These are phyloP conservation scores for Trichoderma erinaceum DNA, from an alignment of 495 filamentous ascomycete species.

Conservation along the genomic window DNA sequence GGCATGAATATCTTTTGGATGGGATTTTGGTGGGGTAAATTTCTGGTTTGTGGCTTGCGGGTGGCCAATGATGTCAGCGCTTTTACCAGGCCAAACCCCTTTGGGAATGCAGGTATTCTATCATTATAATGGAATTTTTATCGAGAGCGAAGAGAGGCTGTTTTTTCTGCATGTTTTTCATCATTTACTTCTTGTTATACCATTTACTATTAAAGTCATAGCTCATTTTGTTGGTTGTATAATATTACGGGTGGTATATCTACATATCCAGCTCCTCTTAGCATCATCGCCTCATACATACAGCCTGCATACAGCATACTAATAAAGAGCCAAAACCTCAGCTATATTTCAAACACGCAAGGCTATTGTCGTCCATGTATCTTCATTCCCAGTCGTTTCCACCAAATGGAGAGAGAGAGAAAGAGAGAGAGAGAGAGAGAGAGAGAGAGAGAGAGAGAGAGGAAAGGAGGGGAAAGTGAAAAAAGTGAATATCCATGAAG, in stretches of 20 bases:
- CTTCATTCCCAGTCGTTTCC: neutral
- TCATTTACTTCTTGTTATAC: no score
- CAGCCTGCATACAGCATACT: neutral
- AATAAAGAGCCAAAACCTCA: neutral
- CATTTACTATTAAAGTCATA: no score
- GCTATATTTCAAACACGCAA: neutral
- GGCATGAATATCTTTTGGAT: constrained; percentile 8
- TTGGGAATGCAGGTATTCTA: neutral
- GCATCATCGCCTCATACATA: neutral
- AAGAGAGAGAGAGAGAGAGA: neutral
- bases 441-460: neutral
- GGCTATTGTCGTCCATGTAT: constrained; percentile 2
- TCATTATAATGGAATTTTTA: neutral
- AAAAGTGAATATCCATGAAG: neutral
- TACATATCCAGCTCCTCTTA: no score
- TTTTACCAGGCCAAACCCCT: neutral
- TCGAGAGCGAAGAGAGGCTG: neutral
- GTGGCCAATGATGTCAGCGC: constrained; percentile 27
- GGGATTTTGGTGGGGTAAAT: constrained; percentile 25
- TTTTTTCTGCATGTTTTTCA: no score
- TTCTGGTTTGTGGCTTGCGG: constrained; percentile 23
- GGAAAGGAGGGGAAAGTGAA: neutral
- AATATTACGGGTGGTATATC: no score
- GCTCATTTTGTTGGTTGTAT: no score
- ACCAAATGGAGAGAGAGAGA: neutral